Base-by-base conservation (phyloP, 495 filamentous ascomycete species). In the Aspergillus bridgeri region DNA sequence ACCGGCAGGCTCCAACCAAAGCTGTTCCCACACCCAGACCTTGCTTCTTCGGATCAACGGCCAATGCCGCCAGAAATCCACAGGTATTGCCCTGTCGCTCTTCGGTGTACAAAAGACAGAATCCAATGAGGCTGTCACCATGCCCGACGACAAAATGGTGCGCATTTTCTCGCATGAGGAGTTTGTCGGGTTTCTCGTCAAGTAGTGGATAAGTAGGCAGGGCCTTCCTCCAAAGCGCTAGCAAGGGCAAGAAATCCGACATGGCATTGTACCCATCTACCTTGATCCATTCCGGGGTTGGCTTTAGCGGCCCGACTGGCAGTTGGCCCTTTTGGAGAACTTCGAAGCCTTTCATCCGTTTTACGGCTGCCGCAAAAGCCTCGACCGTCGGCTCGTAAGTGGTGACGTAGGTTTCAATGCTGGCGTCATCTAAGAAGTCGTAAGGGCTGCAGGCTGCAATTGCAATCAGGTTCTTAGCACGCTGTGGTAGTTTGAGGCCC, bases 341-440 rank as follows among this genome's bases (percentile, higher is more conserved):
- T n/a, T 52, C 48, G 13, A 53, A 25, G 9, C 75, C 75, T 48
- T 80, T 80, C 8, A 81, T 72, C n/a, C 75, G 63, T 27, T 69
- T 67, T 1, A 69, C 62, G 6, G 75, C 79, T 11, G 74, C 71
- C 8, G 64, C 48, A 45, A 80, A 80, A 1, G 77, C 75, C 51
- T 77, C 75, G n/a, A 73, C 42, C 0, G 76, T 79, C 21, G 77
- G 77, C 51, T 81, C 79, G 45, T 81, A 81, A 5, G 72, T 77
- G 15, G 75, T 60, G 21, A 81, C 64, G 54, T 81, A 81, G 45
- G 77, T 79, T 25, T 71, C 64, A 18, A 79, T 65, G 21, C 68
- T 67, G 1, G 57, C 38, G 19, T 69, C 70, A 25, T 77, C 69
- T 9, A 81, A 65, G 44, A 80, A 80, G 53, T 81, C 79, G 56